Percentiles rank a stretch among this genome's conserved stretches.
Conservation (phyloP, 2,329 filamentous ascomycete genomes). For the Colletotrichum brevisporum region DNA sequence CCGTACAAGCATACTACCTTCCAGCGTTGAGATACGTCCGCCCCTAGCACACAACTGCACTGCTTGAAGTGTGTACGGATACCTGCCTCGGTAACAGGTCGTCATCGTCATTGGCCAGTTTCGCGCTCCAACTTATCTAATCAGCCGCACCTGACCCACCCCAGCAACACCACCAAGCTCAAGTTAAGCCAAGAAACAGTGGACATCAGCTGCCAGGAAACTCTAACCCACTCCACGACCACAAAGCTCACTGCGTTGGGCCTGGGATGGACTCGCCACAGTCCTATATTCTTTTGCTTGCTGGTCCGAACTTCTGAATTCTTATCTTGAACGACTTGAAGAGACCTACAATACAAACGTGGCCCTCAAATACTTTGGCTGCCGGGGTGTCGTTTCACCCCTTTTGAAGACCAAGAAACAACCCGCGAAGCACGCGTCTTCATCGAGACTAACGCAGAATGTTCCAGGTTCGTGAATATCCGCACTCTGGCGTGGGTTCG, state of each 20-base stretch:
- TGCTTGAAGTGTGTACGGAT: no score
- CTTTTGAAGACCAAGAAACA: not conserved
- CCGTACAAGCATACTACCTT: no score
- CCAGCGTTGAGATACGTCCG: no score
- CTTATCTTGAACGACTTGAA: no score
- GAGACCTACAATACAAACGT: no score
- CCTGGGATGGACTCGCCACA: conserved; percentile 12
- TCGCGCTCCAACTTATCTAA: conserved; percentile 26
- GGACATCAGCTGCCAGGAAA: conserved; percentile 29
- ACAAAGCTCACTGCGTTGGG: not conserved
- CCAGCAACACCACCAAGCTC: not conserved
- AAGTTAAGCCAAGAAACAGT: conserved; percentile 28
- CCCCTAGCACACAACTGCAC: no score
- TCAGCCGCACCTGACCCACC: conserved; percentile 23
- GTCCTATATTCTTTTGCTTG: not conserved
- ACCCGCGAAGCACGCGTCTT: not conserved
- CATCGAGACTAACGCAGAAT: not conserved
- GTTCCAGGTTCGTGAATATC: conserved; percentile 36
- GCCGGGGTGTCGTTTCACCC: not conserved
- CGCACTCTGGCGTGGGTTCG: not conserved
- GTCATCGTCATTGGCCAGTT: not conserved
- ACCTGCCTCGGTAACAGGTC: not conserved
- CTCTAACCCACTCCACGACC: conserved; percentile 16
- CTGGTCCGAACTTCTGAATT: not conserved
- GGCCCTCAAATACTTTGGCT: no score